Evolutionary conservation across 441 rosid genomes (phyloP).

Genomic region (Croton setiger): DNA sequence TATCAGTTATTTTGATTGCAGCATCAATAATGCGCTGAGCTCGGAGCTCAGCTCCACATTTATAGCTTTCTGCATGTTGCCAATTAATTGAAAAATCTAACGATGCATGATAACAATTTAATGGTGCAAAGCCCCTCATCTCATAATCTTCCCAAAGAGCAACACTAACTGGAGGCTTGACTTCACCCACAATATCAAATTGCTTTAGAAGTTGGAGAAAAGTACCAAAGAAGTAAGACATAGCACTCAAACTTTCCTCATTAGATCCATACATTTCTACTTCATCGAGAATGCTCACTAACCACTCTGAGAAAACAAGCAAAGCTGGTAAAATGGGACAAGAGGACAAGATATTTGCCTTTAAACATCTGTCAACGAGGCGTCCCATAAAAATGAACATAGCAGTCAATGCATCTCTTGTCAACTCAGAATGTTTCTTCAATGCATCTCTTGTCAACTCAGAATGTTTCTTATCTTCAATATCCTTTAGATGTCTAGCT

Average conservation of each 20-base stretch:
- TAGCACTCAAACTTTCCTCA: slow-evolving; percentile 45
- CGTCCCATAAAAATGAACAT: slow-evolving; percentile 67
- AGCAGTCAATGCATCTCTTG: slow-evolving; percentile 38
- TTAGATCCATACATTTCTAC: slow-evolving; percentile 34
- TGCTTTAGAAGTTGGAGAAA: slow-evolving; percentile 45
- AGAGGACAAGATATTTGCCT: slow-evolving; percentile 37
- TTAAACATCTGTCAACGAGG: slow-evolving; percentile 55
- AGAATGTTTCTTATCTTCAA: slow-evolving; percentile 23
- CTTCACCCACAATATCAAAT: slow-evolving; percentile 29
- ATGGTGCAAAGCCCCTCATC: slow-evolving; percentile 69
- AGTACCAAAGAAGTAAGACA: slow-evolving; percentile 55
- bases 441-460: slow-evolving; percentile 36
- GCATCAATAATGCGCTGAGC: slow-evolving; percentile 50
- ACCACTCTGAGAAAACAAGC: slow-evolving; percentile 74
- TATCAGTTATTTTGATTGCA: slow-evolving; percentile 51
- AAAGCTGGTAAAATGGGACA: slow-evolving; percentile 71
- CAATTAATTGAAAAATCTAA: slow-evolving; percentile 55
- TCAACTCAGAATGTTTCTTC: slow-evolving; percentile 27
- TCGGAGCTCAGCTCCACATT: slow-evolving; percentile 46
- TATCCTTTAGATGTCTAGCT: slow-evolving; percentile 25
- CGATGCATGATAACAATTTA: slow-evolving; percentile 37
- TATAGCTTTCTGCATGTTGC: slow-evolving; percentile 35
- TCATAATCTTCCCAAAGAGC: slow-evolving; percentile 94
- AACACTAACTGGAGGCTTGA: slow-evolving; percentile 21
- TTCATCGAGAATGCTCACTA: slow-evolving; percentile 41